These are phyloP conservation scores for Psilocybe mexicana DNA, from an alignment of 1,284 basidiomycete species.

Conservation along the genomic window DNA sequence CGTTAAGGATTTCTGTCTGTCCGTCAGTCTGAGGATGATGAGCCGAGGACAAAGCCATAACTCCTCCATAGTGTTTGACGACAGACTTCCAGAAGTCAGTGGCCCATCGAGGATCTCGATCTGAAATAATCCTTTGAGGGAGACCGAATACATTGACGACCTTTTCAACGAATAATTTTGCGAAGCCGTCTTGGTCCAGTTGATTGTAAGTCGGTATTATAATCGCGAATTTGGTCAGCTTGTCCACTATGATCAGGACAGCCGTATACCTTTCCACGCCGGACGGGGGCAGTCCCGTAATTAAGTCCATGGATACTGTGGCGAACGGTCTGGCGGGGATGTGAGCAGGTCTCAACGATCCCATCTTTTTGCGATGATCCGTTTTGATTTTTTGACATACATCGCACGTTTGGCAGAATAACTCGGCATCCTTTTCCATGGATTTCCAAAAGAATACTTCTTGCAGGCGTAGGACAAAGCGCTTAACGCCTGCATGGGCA, in stretches of 20 bases:
- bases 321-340: slow-evolving; percentile 15
- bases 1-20: slow-evolving; percentile 18
- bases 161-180: slow-evolving; percentile 11
- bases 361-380: slow-evolving; percentile 1
- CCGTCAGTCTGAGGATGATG: slow-evolving; percentile 19
- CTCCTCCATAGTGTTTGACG: background rate
- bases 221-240: slow-evolving; percentile 18
- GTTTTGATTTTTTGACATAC: slow-evolving; percentile 16
- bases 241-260: slow-evolving; percentile 17
- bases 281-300: slow-evolving; percentile 14
- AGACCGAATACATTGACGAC: slow-evolving; percentile 8
- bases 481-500: slow-evolving; percentile 12
- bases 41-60: slow-evolving; percentile 9
- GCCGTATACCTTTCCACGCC: slow-evolving; percentile 3
- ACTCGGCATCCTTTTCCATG: background rate
- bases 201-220: slow-evolving; percentile 11
- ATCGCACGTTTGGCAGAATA: slow-evolving; percentile 9
- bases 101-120: slow-evolving; percentile 14
- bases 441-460: slow-evolving; percentile 12
- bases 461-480: background rate
- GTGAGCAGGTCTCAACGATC: slow-evolving; percentile 9
- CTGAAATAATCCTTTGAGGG: slow-evolving; percentile 10
- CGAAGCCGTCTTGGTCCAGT: slow-evolving; percentile 10
- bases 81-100: slow-evolving; percentile 16
- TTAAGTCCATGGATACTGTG: slow-evolving; percentile 15